These are phyloP conservation scores for Starmera pachycereana DNA, from an alignment of 805 yeast genomes.

Conservation along the genomic window DNA sequence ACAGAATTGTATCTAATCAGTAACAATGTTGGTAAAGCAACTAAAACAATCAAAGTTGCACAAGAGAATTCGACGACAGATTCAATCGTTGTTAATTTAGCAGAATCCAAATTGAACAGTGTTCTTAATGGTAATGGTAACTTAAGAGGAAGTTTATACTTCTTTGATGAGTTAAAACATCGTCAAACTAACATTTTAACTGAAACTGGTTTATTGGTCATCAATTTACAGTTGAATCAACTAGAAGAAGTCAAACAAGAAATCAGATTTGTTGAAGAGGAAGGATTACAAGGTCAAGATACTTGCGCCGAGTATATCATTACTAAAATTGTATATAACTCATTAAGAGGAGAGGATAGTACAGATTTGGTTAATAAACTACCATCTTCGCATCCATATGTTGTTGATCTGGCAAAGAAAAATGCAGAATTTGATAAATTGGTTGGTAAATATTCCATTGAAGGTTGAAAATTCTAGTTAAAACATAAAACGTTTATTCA, in stretches of 20 bases:
- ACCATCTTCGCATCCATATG: constrained; percentile 47
- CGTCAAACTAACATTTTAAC: constrained; percentile 37
- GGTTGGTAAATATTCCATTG: constrained; percentile 43
- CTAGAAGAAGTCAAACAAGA: constrained; percentile 74
- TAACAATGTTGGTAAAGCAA: constrained; percentile 34
- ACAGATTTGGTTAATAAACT: constrained; percentile 29
- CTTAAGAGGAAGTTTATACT: constrained; percentile 40
- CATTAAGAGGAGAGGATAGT: constrained; percentile 36
- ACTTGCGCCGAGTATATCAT: constrained; percentile 44
- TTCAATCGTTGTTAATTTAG: constrained; percentile 63
- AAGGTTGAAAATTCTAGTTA: constrained; percentile 2
- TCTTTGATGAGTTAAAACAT: constrained; percentile 74
- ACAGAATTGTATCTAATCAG: constrained; percentile 30
- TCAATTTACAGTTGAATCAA: constrained; percentile 72
- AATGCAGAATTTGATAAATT: constrained; percentile 56
- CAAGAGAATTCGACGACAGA: constrained; percentile 47
- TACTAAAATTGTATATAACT: constrained; percentile 52
- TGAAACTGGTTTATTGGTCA: constrained; percentile 54
- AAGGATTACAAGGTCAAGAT: constrained; percentile 26
- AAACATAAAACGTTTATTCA: no score
- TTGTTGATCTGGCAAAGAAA: constrained; percentile 52
- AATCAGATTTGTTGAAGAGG: constrained; percentile 35
- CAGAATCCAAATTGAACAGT: constrained; percentile 62
- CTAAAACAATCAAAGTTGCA: constrained; percentile 32
- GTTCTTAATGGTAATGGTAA: constrained; percentile 27